phyloP scores from a whole-genome alignment of 2,329 filamentous ascomycete genomes.

The Talaromyces sp. region DNA sequence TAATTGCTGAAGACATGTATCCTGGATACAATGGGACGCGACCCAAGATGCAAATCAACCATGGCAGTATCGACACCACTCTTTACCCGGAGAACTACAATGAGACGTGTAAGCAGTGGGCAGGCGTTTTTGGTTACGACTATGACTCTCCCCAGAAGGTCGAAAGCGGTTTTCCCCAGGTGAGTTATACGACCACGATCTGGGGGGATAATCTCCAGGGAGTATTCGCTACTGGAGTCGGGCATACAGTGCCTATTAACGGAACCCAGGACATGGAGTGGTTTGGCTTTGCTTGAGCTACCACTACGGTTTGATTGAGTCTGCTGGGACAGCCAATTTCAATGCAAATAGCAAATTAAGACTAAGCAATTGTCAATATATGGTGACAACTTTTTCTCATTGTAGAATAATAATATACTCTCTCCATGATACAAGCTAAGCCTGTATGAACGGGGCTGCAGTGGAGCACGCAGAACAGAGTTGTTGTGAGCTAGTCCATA shows the following conservation, averaged over 20 bases:
- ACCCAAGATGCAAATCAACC: slow-evolving; percentile 6
- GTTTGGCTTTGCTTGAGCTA: slow-evolving; percentile 19
- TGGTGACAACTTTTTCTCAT: background rate
- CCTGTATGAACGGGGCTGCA: background rate
- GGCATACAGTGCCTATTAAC: slow-evolving; percentile 18
- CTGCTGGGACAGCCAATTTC: background rate
- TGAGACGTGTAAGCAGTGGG: slow-evolving; percentile 7
- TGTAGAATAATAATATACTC: background rate
- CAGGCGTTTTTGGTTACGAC: slow-evolving; percentile 12
- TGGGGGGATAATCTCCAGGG: slow-evolving; percentile 20
- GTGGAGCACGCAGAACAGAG: background rate
- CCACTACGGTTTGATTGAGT: background rate
- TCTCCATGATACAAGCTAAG: background rate
- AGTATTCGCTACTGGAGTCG: slow-evolving; percentile 19
- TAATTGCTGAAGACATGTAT: slow-evolving; percentile 3
- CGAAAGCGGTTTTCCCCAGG: slow-evolving; percentile 14
- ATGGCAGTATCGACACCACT: slow-evolving; percentile 5
- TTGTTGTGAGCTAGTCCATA: background rate
- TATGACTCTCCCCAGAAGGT: slow-evolving; percentile 15
- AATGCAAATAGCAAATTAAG: background rate
- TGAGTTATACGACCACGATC: slow-evolving; percentile 17
- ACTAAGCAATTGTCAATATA: background rate
- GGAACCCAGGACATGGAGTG: slow-evolving; percentile 19
- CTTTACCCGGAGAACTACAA: background rate
- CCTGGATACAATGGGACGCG: slow-evolving; percentile 4